Evolutionary conservation across 305 asterid genomes (phyloP).

Genomic region (Lippia alba): DNA sequence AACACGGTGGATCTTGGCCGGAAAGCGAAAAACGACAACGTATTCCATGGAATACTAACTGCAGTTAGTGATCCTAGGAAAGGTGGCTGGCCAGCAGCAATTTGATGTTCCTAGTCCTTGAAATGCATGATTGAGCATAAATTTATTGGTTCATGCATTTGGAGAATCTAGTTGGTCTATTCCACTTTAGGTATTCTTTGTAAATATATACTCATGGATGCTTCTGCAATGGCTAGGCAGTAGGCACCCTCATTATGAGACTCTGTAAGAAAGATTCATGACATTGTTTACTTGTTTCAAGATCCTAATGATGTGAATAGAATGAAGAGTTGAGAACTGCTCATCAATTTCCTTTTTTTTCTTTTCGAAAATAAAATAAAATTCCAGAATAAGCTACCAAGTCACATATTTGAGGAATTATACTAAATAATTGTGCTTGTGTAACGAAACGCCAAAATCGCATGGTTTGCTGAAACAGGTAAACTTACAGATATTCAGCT

Average conservation of each 20-base stretch:
- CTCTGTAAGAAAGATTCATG: background rate
- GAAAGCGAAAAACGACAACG: constrained; percentile 26
- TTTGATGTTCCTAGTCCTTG: constrained; percentile 39
- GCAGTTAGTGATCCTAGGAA: constrained; percentile 83
- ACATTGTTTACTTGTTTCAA: background rate
- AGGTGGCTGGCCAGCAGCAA: constrained; percentile 77
- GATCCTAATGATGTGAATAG: too few species aligned
- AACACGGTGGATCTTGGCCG: constrained; percentile 26
- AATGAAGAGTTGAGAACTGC: too few species aligned
- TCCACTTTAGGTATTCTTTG: constrained; percentile 10
- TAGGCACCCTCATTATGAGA: background rate
- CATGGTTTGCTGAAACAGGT: constrained; percentile 17
- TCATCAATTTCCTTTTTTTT: too few species aligned
- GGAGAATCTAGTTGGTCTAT: background rate
- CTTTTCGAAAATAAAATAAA: too few species aligned
- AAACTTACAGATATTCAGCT: constrained; percentile 13
- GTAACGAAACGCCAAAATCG: background rate
- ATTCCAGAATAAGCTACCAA: too few species aligned
- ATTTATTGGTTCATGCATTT: background rate
- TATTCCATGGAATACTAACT: constrained; percentile 54
- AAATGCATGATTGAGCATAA: background rate
- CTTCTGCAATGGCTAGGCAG: background rate
- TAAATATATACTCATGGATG: constrained; percentile 4
- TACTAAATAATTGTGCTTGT: background rate
- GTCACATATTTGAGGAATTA: too few species aligned